phyloP scores from a whole-genome alignment of 306 rosid genomes.

The Hylodesmum podocarpum region DNA sequence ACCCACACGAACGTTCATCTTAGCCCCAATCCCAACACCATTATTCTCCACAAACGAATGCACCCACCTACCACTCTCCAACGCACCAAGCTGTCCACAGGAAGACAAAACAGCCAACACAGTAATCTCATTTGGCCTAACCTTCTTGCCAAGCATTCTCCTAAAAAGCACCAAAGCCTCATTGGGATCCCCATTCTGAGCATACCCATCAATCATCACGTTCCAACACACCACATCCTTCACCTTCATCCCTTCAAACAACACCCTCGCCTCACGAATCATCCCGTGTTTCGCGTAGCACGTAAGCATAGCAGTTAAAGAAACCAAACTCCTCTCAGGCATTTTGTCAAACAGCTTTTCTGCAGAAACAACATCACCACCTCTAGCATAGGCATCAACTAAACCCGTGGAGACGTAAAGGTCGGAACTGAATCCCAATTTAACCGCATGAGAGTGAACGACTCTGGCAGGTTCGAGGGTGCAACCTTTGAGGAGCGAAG shows the following conservation, averaged over 20 bases:
- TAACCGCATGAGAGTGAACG: constrained; percentile 61
- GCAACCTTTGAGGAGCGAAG: constrained; percentile 54
- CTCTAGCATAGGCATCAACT: constrained; percentile 61
- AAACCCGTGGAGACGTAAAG: constrained; percentile 64
- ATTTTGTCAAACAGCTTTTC: constrained; percentile 63
- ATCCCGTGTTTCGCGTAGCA: constrained; percentile 62
- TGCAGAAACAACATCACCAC: constrained; percentile 55
- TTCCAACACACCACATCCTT: constrained; percentile 83
- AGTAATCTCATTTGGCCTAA: constrained; percentile 66
- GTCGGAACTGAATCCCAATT: constrained; percentile 45
- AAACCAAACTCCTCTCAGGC: constrained; percentile 65
- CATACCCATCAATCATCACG: constrained; percentile 78
- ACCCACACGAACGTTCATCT: constrained; percentile 53
- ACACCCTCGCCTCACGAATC: constrained; percentile 51
- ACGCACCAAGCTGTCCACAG: constrained; percentile 79
- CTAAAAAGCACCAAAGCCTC: constrained; percentile 64
- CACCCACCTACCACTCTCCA: constrained; percentile 79
- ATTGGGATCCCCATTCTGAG: constrained; percentile 65
- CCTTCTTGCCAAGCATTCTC: constrained; percentile 53
- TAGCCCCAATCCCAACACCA: constrained; percentile 23
- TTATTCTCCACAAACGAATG: constrained; percentile 57
- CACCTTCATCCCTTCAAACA: constrained; percentile 56
- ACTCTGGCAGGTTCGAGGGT: constrained; percentile 36
- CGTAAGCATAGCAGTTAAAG: constrained; percentile 65
- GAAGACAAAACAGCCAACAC: constrained; percentile 66